Evolutionary conservation across 2,329 filamentous ascomycete species (phyloP), one percentile per base, ranked within the genome.

Genomic region (Clarireedia paspali): DNA sequence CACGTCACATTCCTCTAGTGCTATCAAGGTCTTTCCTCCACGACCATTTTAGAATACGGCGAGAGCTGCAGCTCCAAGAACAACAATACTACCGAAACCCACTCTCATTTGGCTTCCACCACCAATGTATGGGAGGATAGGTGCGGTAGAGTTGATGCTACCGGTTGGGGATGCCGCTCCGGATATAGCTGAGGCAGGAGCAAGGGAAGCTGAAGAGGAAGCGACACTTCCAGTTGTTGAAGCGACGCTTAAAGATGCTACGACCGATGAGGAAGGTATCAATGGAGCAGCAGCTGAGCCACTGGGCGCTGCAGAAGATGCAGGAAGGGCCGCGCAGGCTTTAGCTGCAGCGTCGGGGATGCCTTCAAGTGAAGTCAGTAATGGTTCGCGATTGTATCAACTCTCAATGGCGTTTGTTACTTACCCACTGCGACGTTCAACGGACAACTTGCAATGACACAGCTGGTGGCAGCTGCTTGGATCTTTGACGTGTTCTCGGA

Each of bases 131-230:
- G 53, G 53, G 34, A 24, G 6, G 14, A 14, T 6, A 14, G 27
- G 30, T 20, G 50, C 24, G 14, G 53, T 55, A 15, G 45, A 50
- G 24, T 24, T 45, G 26, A 23, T 23, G 45, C 34, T 23, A 23
- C 53, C 46, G 15, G 46, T 55, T 50, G 53, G 53, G n/a, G 53
- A 40, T 30, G 53, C 38, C 15, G 44, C 53, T 20, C 53, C 46
- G 3, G 53, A 55, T 15, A 46, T 50, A 3, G 39, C 1, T 6
- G 20, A 9, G n/a, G 30, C 17, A 9, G 34, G 3, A 30, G 36
- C 46, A 12, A 15, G 20, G 9, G 51, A 30, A 3, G 24, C 24
- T 30, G 52, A 54, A 39, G 52, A 54, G 47, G 34, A 53, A 39
- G 45, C 23, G 20, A 34, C 39, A 40, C 6, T 5, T 23, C 20